Conservation (phyloP, 208 protist genomes). For the Trypanosoma mega region DNA sequence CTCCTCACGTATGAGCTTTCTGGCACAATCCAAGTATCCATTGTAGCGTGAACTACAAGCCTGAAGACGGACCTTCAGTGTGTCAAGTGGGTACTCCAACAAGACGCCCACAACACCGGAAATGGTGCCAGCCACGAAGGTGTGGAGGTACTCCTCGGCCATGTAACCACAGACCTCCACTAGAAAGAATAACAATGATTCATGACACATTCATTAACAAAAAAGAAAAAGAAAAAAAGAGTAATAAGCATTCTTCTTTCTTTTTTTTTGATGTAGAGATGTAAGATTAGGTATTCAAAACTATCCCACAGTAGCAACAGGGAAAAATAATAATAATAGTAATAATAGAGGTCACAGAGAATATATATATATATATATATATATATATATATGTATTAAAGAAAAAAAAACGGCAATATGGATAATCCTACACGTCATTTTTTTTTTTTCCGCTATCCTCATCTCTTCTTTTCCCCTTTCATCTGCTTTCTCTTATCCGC, state of each 20-base stretch:
- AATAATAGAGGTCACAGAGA: too few species aligned
- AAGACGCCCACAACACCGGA: constrained; percentile 63
- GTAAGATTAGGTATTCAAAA: too few species aligned
- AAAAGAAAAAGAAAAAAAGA: constrained; percentile 28
- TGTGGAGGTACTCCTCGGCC: constrained; percentile 23
- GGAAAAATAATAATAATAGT: not conserved
- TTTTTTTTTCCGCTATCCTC: constrained; percentile 1
- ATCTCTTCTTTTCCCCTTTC: not conserved
- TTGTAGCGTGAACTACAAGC: constrained; percentile 39
- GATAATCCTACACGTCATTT: not conserved
- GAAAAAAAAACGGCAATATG: not conserved
- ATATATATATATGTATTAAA: too few species aligned
- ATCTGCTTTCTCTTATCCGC: not conserved
- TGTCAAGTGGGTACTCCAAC: constrained; percentile 90
- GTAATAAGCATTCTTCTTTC: constrained; percentile 5
- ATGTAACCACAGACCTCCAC: constrained; percentile 1
- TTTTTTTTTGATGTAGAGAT: constrained; percentile 3
- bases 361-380: too few species aligned
- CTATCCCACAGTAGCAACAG: too few species aligned
- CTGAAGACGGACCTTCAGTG: constrained; percentile 88
- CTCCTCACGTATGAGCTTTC: constrained; percentile 42
- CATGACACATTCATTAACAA: constrained; percentile 9
- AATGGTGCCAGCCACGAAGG: constrained; percentile 62
- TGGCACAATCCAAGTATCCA: constrained; percentile 60
- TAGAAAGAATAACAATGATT: constrained; percentile 15